Conservation (phyloP, 164 flowering plant species). For the Cinnamomum micranthum region DNA sequence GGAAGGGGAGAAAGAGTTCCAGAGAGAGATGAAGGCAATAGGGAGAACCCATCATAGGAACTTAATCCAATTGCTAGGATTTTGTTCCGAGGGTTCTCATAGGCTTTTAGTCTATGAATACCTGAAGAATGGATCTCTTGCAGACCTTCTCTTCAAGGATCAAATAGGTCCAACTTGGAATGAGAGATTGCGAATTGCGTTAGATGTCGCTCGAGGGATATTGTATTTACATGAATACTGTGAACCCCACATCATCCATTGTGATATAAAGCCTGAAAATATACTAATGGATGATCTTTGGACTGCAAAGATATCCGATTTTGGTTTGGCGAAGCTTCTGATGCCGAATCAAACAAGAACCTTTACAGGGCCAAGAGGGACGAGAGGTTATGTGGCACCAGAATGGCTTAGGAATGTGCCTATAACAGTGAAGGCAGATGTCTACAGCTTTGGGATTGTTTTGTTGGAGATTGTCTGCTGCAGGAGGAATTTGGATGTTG, state of each 20-base stretch:
- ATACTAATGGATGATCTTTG: conserved; percentile 20
- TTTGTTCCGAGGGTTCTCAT: conserved; percentile 9
- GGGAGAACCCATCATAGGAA: conserved; percentile 29
- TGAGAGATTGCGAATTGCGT: conserved; percentile 21
- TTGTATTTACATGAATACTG: conserved; percentile 27
- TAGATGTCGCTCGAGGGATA: conserved; percentile 22
- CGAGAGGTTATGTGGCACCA: conserved; percentile 39
- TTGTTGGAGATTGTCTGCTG: conserved; percentile 25
- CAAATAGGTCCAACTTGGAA: conserved; percentile 10
- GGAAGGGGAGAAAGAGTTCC: conserved; percentile 25
- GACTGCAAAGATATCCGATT: conserved; percentile 21
- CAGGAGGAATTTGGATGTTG: conserved; percentile 6
- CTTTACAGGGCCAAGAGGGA: conserved; percentile 28
- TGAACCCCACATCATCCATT: conserved; percentile 26
- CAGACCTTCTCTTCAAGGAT: conserved; percentile 14
- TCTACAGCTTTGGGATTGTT: conserved; percentile 36
- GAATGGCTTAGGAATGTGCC: conserved; percentile 32
- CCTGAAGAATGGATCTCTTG: conserved; percentile 26
- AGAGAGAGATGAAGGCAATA: conserved; percentile 16
- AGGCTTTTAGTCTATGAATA: conserved; percentile 28
- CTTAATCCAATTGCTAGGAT: conserved; percentile 19
- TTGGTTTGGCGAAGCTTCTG: conserved; percentile 23
- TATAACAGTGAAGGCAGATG: conserved; percentile 30
- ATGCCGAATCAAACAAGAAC: conserved; percentile 19
- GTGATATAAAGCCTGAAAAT: conserved; percentile 28